Percentiles rank a stretch among this genome's conserved stretches.
Evolutionary conservation across 495 filamentous ascomycete genomes (phyloP).

Genomic region (Podospora fimiseda): DNA sequence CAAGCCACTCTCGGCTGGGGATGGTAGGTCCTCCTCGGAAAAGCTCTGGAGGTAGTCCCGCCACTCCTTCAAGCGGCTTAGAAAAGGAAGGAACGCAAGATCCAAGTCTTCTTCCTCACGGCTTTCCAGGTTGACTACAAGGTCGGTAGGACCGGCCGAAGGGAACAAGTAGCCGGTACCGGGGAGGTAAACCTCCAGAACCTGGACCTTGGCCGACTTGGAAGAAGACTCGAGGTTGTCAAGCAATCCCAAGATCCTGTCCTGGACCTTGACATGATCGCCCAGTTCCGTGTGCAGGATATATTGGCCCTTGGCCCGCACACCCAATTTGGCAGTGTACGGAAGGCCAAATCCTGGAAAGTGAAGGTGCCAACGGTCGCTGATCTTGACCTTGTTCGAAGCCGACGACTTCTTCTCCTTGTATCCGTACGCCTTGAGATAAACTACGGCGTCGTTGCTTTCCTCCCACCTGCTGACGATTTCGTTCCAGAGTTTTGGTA

Average conservation of each 20-base stretch:
- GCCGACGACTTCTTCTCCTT: not conserved
- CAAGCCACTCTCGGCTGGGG: not conserved
- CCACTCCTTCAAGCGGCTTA: conserved; percentile 1
- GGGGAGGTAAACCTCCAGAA: conserved; percentile 11
- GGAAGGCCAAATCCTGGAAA: conserved; percentile 5
- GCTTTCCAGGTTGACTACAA: not conserved
- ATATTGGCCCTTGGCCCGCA: not conserved
- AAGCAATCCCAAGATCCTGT: conserved; percentile 4
- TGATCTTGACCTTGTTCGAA: not conserved
- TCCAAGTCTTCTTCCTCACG: not conserved
- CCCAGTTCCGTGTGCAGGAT: conserved; percentile 3
- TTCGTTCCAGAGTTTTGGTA: conserved; percentile 3
- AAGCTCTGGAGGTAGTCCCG: not conserved
- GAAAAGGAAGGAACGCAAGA: not conserved
- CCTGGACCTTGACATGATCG: not conserved
- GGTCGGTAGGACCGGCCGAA: not conserved
- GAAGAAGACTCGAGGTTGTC: not conserved
- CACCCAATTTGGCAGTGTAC: not conserved
- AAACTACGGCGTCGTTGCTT: not conserved
- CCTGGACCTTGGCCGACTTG: not conserved
- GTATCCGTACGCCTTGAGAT: not conserved
- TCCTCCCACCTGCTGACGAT: conserved; percentile 4
- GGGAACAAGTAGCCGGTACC: conserved; percentile 4
- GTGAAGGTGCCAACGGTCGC: conserved; percentile 17
- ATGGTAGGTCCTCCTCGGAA: not conserved